Conservation (phyloP, 331 rosid genomes). For the Malus hybrid region DNA sequence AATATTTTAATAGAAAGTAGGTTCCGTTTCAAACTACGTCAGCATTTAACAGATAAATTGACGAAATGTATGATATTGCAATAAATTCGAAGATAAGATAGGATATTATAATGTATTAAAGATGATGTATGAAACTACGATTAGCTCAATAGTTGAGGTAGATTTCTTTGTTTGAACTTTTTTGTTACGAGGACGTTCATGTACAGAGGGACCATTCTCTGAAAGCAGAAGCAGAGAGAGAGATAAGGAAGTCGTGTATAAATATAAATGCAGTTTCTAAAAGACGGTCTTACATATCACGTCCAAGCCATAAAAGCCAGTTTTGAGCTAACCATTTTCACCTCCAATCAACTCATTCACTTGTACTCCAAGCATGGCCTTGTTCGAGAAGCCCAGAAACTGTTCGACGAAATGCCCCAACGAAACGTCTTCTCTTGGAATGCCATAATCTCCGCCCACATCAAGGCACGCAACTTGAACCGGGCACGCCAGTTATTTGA, state of each 20-base stretch:
- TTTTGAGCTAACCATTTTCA: conserved; percentile 32
- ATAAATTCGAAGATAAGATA: no score
- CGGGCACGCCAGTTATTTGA: conserved; percentile 46
- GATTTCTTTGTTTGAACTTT: no score
- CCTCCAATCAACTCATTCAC: conserved; percentile 53
- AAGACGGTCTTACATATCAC: conserved; percentile 34
- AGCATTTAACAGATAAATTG: no score
- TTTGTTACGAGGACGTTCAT: no score
- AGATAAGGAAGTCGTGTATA: background rate
- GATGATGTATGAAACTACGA: no score
- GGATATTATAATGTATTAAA: no score
- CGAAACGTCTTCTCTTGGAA: conserved; percentile 73
- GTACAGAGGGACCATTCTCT: background rate
- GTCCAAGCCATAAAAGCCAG: conserved; percentile 50
- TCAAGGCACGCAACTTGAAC: conserved; percentile 47
- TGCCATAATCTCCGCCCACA: conserved; percentile 46
- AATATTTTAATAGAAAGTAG: no score
- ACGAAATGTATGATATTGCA: no score
- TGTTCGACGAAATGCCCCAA: conserved; percentile 70
- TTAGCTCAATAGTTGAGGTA: no score
- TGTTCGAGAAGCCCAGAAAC: conserved; percentile 39
- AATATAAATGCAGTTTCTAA: conserved; percentile 37
- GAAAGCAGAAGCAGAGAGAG: background rate
- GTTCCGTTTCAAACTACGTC: accelerated
- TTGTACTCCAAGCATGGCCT: conserved; percentile 32